A percentile compares a stretch with the other conserved stretches of the same genome.
Conservation (phyloP, 495 filamentous ascomycete species). For the Geoglossum glabrum region DNA sequence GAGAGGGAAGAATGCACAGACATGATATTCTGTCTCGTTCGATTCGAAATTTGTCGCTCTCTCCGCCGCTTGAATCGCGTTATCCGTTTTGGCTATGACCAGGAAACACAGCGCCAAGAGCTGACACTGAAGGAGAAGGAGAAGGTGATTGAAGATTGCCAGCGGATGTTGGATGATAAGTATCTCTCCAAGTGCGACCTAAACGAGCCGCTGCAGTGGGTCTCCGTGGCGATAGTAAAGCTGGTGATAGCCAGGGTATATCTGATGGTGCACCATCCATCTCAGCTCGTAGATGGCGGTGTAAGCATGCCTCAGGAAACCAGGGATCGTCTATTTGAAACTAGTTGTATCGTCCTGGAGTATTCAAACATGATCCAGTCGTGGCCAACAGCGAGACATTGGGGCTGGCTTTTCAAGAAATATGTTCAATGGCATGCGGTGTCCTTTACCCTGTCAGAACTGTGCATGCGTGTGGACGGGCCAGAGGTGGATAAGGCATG, state of each 20-base stretch:
- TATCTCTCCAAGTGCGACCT: conserved; percentile 45
- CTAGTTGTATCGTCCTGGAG: conserved; percentile 57
- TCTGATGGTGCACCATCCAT: conserved; percentile 42
- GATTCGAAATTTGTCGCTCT: conserved; percentile 21
- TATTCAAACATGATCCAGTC: conserved; percentile 42
- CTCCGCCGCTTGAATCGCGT: conserved; percentile 18
- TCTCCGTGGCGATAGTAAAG: conserved; percentile 46
- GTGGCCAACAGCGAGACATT: conserved; percentile 39
- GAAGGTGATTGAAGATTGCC: conserved; percentile 39
- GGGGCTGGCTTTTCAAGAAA: conserved; percentile 64
- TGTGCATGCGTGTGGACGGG: conserved; percentile 47
- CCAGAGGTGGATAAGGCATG: conserved; percentile 65
- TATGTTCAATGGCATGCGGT: conserved; percentile 73
- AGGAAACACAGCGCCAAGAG: conserved; percentile 20
- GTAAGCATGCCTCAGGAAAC: conserved; percentile 29
- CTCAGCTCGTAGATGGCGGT: conserved; percentile 21
- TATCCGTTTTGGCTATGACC: conserved; percentile 3
- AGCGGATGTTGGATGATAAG: conserved; percentile 40
- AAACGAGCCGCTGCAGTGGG: conserved; percentile 44
- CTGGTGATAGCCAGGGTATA: conserved; percentile 49
- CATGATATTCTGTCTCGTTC: conserved; percentile 54
- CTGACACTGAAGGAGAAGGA: conserved; percentile 31
- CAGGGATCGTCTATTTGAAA: conserved; percentile 54
- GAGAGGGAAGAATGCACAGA: conserved; percentile 42
- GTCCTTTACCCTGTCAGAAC: conserved; percentile 54